Base-by-base conservation (phyloP, 2,329 filamentous ascomycete genomes). In the Microascus cirrosus region DNA sequence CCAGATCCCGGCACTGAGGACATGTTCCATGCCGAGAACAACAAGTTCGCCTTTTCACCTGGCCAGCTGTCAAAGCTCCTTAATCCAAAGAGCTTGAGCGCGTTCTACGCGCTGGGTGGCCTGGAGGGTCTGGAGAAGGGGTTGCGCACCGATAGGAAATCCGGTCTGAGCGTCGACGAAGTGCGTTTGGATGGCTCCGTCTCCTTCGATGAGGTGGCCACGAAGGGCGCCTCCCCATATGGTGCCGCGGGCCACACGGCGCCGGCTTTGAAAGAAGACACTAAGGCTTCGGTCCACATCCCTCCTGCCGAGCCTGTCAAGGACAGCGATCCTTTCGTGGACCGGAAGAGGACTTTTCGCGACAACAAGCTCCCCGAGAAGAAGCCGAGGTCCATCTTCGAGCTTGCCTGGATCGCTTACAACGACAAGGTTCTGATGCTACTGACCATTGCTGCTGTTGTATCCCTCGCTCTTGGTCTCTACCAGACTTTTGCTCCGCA, bases 11-110 rank as follows among this genome's bases (percentile, higher is more conserved):
- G 86, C 13, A 87, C 83, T 0, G 87, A 91, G 70, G 79, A 77
- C 48, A 87, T 90, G 67, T 92, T 89, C 66, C 69, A 80, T 50
- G 78, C 85, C 18, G 76, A 83, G 53, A 75, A 86, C 64, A 89
- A 88, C 68, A 82, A 78, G 52, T 90, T 91, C 64, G 87, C 86
- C 10, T 90, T 85, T 65, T 81, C 84, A 0, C 85, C 85, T 12
- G 89, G 88, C 25, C 87, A 89, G 63, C 72, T 90, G 64, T 84
- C 82, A 61, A 93, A 93, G 71, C 73, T 94, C 7, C 76, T 91
- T 56, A 92, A 92, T 62, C 89, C 89, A 0, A 94, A 94, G 71
- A 91, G 80, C 64, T 74, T 89, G 60, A 76, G 81, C 28, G 89
- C 88, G 4, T 90, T 92, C 61, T 83, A 87, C 63, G 87, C 87